phyloP scores from a whole-genome alignment of 2,329 filamentous ascomycete genomes.

The Xylaria sp. region DNA sequence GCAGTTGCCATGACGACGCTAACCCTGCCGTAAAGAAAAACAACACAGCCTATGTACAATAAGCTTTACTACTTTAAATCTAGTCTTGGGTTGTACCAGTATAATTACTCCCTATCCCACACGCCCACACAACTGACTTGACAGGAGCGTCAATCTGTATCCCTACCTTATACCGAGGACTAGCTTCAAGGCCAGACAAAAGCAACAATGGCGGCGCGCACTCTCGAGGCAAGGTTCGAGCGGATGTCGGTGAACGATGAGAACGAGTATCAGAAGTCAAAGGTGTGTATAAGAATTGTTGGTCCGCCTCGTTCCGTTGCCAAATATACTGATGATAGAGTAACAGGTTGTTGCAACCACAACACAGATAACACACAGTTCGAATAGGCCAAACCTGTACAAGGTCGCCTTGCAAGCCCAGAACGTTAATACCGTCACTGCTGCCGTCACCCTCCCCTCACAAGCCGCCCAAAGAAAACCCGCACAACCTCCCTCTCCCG shows the following conservation, averaged over 20 bases:
- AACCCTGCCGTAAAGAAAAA: conserved; percentile 14
- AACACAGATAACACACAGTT: conserved; percentile 60
- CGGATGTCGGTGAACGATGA: conserved; percentile 90
- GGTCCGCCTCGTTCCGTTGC: not conserved
- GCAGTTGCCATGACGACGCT: conserved; percentile 28
- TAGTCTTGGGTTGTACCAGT: not conserved
- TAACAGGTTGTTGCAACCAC: conserved; percentile 58
- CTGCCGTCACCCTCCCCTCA: conserved; percentile 72
- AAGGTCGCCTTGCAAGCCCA: conserved; percentile 86
- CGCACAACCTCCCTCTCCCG: conserved; percentile 60
- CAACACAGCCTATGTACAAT: conserved; percentile 19
- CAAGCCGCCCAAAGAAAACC: conserved; percentile 69
- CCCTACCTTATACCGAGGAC: not conserved
- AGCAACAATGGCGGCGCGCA: conserved; percentile 73
- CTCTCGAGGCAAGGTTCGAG: conserved; percentile 88
- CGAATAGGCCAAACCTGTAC: conserved; percentile 80
- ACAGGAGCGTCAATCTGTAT: not conserved
- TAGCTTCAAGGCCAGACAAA: not conserved
- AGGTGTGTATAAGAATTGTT: conserved; percentile 64
- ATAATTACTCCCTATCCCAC: conserved; percentile 9
- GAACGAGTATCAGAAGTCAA: conserved; percentile 82
- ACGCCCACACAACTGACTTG: not conserved
- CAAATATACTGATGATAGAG: conserved; percentile 51
- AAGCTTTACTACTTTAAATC: not conserved
- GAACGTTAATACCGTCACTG: conserved; percentile 70